Conservation (phyloP, 176 grass and related monocot genomes). For the Aegilops tauschii region DNA sequence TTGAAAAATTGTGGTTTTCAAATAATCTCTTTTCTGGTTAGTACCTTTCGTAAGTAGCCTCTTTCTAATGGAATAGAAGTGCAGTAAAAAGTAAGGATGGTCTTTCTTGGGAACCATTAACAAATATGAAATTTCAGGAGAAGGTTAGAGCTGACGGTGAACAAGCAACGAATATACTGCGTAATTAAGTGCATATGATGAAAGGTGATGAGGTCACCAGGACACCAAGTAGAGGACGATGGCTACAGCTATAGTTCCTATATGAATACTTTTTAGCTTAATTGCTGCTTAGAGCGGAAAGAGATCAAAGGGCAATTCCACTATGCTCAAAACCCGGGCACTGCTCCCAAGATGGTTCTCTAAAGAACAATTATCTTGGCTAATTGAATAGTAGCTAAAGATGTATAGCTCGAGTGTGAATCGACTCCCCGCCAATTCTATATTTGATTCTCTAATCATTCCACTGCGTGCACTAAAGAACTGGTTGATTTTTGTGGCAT, state of each 20-base stretch:
- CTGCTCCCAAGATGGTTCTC: conserved; percentile 35
- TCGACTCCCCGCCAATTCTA: conserved; percentile 24
- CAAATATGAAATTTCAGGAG: conserved; percentile 16
- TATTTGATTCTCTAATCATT: conserved; percentile 34
- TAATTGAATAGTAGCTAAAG: conserved; percentile 40
- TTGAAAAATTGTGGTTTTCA: background rate
- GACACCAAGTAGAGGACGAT: conserved; percentile 34
- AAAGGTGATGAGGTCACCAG: conserved; percentile 53
- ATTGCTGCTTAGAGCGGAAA: conserved; percentile 57
- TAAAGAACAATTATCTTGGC: conserved; percentile 39
- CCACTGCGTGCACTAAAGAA: conserved; percentile 10
- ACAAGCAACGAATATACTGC: conserved; percentile 57
- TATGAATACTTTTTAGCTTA: conserved; percentile 44
- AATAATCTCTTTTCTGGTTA: conserved; percentile 12
- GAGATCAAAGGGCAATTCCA: conserved; percentile 55
- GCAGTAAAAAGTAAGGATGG: conserved; percentile 27
- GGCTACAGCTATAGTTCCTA: conserved; percentile 26
- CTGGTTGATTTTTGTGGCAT: conserved; percentile 5
- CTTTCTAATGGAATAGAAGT: conserved; percentile 17
- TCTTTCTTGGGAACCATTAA: conserved; percentile 43
- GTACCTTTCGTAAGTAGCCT: background rate
- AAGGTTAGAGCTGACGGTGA: conserved; percentile 42
- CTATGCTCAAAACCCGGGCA: conserved; percentile 53
- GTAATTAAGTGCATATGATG: conserved; percentile 38
- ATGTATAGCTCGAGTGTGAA: conserved; percentile 28